These are phyloP conservation scores for Cystoisospora suis DNA, from an alignment of 169 alveolate species.

Conservation along the genomic window DNA sequence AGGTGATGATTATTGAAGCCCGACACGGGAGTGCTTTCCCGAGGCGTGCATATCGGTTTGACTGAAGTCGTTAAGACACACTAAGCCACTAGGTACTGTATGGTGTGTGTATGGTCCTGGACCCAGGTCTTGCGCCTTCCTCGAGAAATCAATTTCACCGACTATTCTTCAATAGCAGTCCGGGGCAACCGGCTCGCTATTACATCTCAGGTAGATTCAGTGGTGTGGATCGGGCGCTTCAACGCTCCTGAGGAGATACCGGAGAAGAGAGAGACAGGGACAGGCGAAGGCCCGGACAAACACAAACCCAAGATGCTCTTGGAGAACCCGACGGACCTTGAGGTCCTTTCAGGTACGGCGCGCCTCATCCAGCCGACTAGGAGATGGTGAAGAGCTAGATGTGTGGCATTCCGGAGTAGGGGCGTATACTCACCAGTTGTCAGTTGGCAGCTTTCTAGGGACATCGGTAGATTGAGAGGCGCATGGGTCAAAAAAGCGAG, in stretches of 20 bases:
- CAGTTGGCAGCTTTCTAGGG: no score
- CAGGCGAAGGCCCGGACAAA: background rate
- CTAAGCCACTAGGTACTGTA: no score
- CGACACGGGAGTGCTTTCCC: no score
- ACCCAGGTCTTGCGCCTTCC: slow-evolving; percentile 15
- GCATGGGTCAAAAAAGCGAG: no score
- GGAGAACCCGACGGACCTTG: slow-evolving; percentile 12
- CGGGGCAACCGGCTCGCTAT: slow-evolving; percentile 22
- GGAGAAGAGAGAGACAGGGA: background rate
- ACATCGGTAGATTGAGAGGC: no score
- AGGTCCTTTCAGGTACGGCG: slow-evolving; percentile 16
- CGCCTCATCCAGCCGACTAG: background rate
- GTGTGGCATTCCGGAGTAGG: no score
- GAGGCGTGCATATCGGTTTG: no score
- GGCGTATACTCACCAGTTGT: no score
- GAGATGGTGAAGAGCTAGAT: no score
- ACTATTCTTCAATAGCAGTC: slow-evolving; percentile 30
- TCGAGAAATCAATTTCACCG: slow-evolving; percentile 29
- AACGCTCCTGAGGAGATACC: background rate
- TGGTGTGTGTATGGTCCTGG: background rate
- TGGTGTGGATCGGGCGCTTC: slow-evolving; percentile 31
- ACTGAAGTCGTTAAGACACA: no score
- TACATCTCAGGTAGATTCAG: slow-evolving; percentile 42
- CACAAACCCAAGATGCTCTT: slow-evolving; percentile 12
- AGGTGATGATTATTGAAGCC: no score